Evolutionary conservation across 169 alveolate genomes (phyloP), one percentile per base, ranked within the genome.

Genomic region (Eimeria necatrix): DNA sequence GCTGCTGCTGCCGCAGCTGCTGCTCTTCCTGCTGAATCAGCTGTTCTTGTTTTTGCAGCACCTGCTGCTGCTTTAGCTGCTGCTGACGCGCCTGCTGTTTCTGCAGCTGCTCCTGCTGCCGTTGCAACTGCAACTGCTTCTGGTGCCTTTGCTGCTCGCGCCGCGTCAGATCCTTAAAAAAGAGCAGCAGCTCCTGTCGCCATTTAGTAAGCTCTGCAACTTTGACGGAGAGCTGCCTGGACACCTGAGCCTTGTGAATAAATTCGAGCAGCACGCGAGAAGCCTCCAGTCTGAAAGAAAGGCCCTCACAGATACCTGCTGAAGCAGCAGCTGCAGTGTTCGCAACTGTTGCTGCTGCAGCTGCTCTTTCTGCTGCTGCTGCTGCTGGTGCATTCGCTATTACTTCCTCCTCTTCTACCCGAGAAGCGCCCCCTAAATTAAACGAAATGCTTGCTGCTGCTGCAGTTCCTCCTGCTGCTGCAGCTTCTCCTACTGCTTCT

Each of bases 231-330:
- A 80, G 89, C 32, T 80, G 70, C 71, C 61, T 48, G 24, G 24
- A 80, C 70, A 52, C 71, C 64, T 16, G 64, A 80, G 48, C 61
- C 26, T 48, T 70, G 26, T 80, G 71, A 80, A 80, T 46, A 52
- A 80, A 80, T 70, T 80, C 89, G 0, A 80, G 89, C 71, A 80
- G 73, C 51, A 80, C 20, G 22, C 89, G 89, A 26, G 89, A 80
- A 18, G 89, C 89, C 24, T 51, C 70, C 18, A 80, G 89, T n/a
- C 89, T 16, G 14, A 80, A 4, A 49, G 20, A 51, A 8, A 80
- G 41, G 20, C 89, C 89, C 1, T 18, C 16, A 20, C 89, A 80
- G n/a, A 80, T 2, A 52, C 64, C 70, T 20, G 89, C 71, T n/a
- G 89, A 46, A 7, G 70, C 53, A 18, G 61, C 70, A 20, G 53